Percentiles rank a stretch among this genome's conserved stretches.
Evolutionary conservation across 1,284 basidiomycete species (phyloP).

Genomic region (Boletellus sp.): DNA sequence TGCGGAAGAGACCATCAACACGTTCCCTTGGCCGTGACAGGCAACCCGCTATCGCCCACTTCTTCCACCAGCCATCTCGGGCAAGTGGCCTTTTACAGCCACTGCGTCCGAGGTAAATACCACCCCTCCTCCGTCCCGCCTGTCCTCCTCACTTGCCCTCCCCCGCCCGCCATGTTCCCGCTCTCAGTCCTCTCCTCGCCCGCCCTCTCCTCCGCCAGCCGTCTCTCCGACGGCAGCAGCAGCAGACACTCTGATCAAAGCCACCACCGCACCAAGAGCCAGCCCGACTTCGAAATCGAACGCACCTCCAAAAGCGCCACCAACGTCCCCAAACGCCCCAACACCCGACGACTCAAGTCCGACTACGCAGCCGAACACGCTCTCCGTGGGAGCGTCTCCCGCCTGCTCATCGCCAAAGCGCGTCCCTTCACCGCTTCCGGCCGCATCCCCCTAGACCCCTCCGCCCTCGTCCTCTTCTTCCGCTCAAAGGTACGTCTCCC

Average conservation of each 20-base stretch:
- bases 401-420: slow-evolving; percentile 55
- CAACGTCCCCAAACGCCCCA: slow-evolving; percentile 28
- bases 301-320: slow-evolving; percentile 41
- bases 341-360: slow-evolving; percentile 31
- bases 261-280: slow-evolving; percentile 35
- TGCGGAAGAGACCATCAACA: slow-evolving; percentile 18
- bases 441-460: slow-evolving; percentile 65
- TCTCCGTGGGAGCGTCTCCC: slow-evolving; percentile 53
- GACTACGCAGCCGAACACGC: slow-evolving; percentile 50
- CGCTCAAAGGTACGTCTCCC: slow-evolving; percentile 58
- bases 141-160: slow-evolving; percentile 8
- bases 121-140: slow-evolving; percentile 11
- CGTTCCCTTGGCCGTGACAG: slow-evolving; percentile 32
- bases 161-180: slow-evolving; percentile 24
- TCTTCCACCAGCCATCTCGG: slow-evolving; percentile 28
- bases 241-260: slow-evolving; percentile 33
- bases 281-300: slow-evolving; percentile 59
- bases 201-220: slow-evolving; percentile 31
- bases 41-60: slow-evolving; percentile 28
- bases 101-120: slow-evolving; percentile 34
- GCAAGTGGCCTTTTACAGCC: slow-evolving; percentile 31
- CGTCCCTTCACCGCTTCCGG: slow-evolving; percentile 65
- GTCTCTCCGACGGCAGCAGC: slow-evolving; percentile 33
- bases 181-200: slow-evolving; percentile 30
- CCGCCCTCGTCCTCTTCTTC: slow-evolving; percentile 70